These are phyloP conservation scores for Leishmania arabica DNA, from an alignment of 208 protist genomes.

Conservation along the genomic window DNA sequence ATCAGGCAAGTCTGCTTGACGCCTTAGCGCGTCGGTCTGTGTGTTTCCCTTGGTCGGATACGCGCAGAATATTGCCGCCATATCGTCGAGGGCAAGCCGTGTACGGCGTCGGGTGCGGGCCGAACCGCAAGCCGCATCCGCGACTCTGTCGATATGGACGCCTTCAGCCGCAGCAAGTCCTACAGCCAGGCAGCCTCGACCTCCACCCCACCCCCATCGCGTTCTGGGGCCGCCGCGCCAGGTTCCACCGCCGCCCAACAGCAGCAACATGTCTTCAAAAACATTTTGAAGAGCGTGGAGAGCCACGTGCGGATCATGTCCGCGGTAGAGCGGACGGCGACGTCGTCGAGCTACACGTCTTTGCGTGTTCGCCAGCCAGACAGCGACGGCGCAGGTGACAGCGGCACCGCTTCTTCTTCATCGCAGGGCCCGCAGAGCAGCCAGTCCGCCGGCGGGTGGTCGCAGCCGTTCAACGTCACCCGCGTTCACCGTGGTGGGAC, in stretches of 20 bases:
- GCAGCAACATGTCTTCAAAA: slow-evolving; percentile 42
- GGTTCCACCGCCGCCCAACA: background rate
- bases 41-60: background rate
- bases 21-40: background rate
- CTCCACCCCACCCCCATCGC: slow-evolving; percentile 11
- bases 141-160: slow-evolving; percentile 17
- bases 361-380: slow-evolving; percentile 56
- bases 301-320: slow-evolving; percentile 87
- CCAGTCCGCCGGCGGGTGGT: slow-evolving; percentile 36
- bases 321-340: slow-evolving; percentile 64
- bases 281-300: slow-evolving; percentile 82
- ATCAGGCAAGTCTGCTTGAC: background rate
- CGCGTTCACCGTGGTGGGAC: slow-evolving; percentile 77
- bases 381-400: slow-evolving; percentile 4
- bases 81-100: background rate
- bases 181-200: slow-evolving; percentile 26
- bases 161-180: slow-evolving; percentile 40
- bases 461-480: slow-evolving; percentile 65
- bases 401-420: background rate
- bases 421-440: slow-evolving; percentile 13
- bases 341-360: slow-evolving; percentile 74
- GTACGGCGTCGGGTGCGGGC: background rate
- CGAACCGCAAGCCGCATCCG: background rate
- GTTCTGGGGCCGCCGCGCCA: slow-evolving; percentile 2
- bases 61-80: background rate